Evolutionary conservation across 23 red algal genomes (phyloP), one percentile per base, ranked within the genome.

Genomic region (Gracilaria caudata): DNA sequence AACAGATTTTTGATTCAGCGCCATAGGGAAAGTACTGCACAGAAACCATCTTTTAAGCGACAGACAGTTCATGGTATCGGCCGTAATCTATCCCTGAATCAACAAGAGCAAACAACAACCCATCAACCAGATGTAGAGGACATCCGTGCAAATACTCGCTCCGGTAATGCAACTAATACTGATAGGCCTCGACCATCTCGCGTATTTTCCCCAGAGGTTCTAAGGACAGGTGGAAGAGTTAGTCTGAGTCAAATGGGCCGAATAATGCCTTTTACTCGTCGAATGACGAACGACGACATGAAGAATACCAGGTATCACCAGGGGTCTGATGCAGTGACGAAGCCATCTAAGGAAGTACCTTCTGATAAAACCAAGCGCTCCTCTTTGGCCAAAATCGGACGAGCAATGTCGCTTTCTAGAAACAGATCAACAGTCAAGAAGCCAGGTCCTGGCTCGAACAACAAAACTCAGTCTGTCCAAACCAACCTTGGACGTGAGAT

Each of bases 231-330:
- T 32, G 65, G 65, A 40, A 68, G 80, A 30, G 19, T 28, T 24
- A 70, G 80, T 40, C 47, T 84, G 8, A 61, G 30, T 51, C 80
- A 84, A 45, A 59, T 84, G 38, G 80, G 80, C 9, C 80, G 80
- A 12, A 37, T 84, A 51, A 40, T 84, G 80, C 70, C 80, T 8
- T 16, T 56, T 56, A 39, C 10, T 51, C 49, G 60, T 71, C 23
- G 80, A 45, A 84, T 40, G n/a, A 32, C 65, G 2, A 23, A 30
- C 25, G 65, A 16, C 21, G 3, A 32, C 13, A 56, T 56, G 53
- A 56, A 20, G 53, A 56, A 56, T 56, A 3, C 2, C 3, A 56
- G 8, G 53, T 16, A 56, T 56, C 53, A 56, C 2, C 53, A 56
- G 7, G 65, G 25, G 3, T 14, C 35, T 29, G 7, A 4, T 24